phyloP scores from a whole-genome alignment of 805 yeast genomes.

The Sugiyamaella mastotermitis region DNA sequence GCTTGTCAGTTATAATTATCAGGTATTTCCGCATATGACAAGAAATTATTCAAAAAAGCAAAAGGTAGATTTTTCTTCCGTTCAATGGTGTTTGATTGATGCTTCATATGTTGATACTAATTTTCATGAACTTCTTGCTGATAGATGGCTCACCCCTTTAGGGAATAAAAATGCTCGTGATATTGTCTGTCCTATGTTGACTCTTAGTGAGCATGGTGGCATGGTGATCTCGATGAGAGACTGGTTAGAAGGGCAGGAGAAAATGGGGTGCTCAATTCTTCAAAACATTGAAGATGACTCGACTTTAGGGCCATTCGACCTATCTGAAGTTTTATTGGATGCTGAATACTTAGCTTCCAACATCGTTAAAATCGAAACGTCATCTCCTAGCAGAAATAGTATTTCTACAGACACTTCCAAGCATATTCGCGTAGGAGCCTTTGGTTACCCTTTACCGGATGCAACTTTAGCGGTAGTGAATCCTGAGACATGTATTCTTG shows the following conservation, averaged over 20 bases:
- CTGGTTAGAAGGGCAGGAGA: slow-evolving; percentile 72
- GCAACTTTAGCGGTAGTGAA: slow-evolving; percentile 90
- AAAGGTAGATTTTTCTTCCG: slow-evolving; percentile 69
- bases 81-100: slow-evolving; percentile 86
- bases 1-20: slow-evolving; percentile 87
- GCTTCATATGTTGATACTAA: slow-evolving; percentile 90
- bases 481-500: slow-evolving; percentile 78
- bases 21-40: slow-evolving; percentile 79
- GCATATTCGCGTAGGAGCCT: slow-evolving; percentile 73
- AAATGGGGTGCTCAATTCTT: slow-evolving; percentile 41
- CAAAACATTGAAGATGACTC: slow-evolving; percentile 24
- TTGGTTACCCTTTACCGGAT: slow-evolving; percentile 93
- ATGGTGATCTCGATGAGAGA: slow-evolving; percentile 89
- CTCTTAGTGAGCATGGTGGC: slow-evolving; percentile 92
- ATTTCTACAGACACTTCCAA: slow-evolving; percentile 36
- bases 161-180: slow-evolving; percentile 74
- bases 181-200: slow-evolving; percentile 81
- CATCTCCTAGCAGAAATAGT: slow-evolving; percentile 40
- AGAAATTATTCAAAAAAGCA: slow-evolving; percentile 70
- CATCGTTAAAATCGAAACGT: slow-evolving; percentile 56
- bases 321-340: slow-evolving; percentile 66
- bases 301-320: slow-evolving; percentile 34
- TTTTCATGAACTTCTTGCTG: slow-evolving; percentile 79
- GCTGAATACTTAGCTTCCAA: slow-evolving; percentile 68
- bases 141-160: slow-evolving; percentile 83